Evolutionary conservation across 1,284 basidiomycete genomes (phyloP).

Genomic region (Athelia psychrophila): DNA sequence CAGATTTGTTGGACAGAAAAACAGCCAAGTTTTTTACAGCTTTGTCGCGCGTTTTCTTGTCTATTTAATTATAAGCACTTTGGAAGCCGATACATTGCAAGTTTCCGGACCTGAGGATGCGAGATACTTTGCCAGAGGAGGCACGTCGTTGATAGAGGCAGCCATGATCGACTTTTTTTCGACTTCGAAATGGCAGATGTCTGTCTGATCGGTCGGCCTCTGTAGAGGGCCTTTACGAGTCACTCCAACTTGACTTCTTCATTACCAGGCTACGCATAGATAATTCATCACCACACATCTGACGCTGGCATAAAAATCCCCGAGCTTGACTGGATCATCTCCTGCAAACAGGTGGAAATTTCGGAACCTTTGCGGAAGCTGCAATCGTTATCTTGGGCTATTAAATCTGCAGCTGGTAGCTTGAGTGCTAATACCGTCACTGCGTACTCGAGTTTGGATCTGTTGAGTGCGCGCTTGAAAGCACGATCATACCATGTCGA

Average conservation of each 20-base stretch:
- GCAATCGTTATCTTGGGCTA: background rate
- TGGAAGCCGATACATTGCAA: constrained; percentile 14
- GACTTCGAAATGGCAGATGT: constrained; percentile 14
- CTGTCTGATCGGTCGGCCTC: constrained; percentile 2
- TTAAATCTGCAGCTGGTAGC: too few relatives aligned
- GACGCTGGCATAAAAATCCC: too few relatives aligned
- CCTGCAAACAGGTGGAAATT: too few relatives aligned
- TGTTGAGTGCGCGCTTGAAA: background rate
- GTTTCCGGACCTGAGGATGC: constrained; percentile 73
- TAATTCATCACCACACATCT: too few relatives aligned
- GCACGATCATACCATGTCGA: constrained; percentile 38
- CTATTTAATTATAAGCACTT: constrained; percentile 35
- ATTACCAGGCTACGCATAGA: too few relatives aligned
- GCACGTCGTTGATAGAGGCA: constrained; percentile 32
- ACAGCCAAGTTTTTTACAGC: constrained; percentile 76
- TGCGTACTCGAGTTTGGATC: background rate
- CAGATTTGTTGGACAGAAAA: constrained; percentile 69
- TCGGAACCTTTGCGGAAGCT: background rate
- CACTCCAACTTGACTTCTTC: too few relatives aligned
- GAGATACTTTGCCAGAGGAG: constrained; percentile 85
- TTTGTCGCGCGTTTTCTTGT: constrained; percentile 88
- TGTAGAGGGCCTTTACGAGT: too few relatives aligned
- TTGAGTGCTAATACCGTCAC: too few relatives aligned
- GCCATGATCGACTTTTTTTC: constrained; percentile 19
- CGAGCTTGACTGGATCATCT: too few relatives aligned